A percentile compares a stretch with the other conserved stretches of the same genome.
Conservation (phyloP, 225 moss, liverwort and hornwort genomes). For the Bryoerythrophyllum caledonicum region DNA sequence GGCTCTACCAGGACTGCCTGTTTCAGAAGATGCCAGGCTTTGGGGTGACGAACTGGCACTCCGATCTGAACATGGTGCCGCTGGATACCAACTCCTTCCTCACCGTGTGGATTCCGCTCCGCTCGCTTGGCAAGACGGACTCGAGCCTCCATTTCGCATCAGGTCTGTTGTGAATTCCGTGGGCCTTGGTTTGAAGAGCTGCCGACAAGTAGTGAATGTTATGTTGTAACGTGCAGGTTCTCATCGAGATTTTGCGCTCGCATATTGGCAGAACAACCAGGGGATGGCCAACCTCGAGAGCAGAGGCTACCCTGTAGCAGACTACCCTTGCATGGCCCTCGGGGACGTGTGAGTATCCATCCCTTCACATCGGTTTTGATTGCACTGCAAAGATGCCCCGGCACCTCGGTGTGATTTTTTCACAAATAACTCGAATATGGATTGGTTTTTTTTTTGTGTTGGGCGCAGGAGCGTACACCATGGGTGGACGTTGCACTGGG, state of each 20-base stretch:
- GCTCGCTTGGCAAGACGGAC: slow-evolving; percentile 42
- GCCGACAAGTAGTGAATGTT: background rate
- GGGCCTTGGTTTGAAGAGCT: background rate
- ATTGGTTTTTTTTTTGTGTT: background rate
- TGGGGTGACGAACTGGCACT: slow-evolving; percentile 72
- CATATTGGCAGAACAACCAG: slow-evolving; percentile 70
- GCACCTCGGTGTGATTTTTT: no score
- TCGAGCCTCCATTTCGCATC: slow-evolving; percentile 71
- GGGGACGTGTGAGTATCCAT: slow-evolving; percentile 54
- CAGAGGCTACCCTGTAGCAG: slow-evolving; percentile 47
- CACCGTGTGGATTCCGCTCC: slow-evolving; percentile 70
- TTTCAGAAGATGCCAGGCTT: slow-evolving; percentile 67
- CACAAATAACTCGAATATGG: background rate
- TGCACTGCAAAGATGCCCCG: background rate
- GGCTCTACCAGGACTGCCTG: slow-evolving; percentile 64
- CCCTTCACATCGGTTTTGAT: background rate
- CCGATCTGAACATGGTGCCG: slow-evolving; percentile 71
- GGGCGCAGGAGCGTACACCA: slow-evolving; percentile 55
- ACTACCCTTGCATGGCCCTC: slow-evolving; percentile 41
- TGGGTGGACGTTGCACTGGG: slow-evolving; percentile 73
- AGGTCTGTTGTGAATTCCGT: slow-evolving; percentile 23
- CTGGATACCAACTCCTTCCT: slow-evolving; percentile 66
- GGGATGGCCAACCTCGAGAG: slow-evolving; percentile 55
- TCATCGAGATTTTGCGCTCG: slow-evolving; percentile 62
- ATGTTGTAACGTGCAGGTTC: slow-evolving; percentile 42